Evolutionary conservation across 192 early-diverging fungal genomes (phyloP), one percentile per base, ranked within the genome.

Genomic region (Backusella circina): DNA sequence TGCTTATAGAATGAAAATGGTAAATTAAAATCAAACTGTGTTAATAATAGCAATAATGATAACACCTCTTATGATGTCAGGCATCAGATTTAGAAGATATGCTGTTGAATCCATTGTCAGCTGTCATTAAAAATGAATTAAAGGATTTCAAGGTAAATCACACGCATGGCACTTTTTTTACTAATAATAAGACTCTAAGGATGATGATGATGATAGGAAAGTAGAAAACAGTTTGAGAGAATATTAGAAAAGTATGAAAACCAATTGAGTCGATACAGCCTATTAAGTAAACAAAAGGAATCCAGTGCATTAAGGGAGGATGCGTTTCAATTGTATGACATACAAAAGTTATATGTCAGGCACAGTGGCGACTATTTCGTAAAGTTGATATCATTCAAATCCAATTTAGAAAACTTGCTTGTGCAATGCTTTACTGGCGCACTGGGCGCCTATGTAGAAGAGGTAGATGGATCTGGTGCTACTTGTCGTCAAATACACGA

Each of bases 261-360:
- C 31, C 88, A 87, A 28, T 75, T 93, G 13, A 73, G 79, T 12
- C 86, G 84, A 75, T 93, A 93, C 67, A 83, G 82, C 23, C 69
- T 78, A 23, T 81, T 90, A 28, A 88, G 87, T 44, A 84, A 88
- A 28, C 84, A 85, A 64, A 93, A 93, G 51, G 92, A 93, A 82
- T 73, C 89, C 31, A 88, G 86, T 47, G 86, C 90, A 16, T 68
- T 93, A 15, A 76, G 88, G 50, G 92, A 93, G 76, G 92, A 93
- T 73, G 89, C 91, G 0, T 92, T 91, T 57, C 87, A 91, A 51
- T 76, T 92, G 28, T 91, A 84, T 67, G 91, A 92, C 65, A 75
- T 88, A 15, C 85, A 88, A 51, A 93, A 93, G 72, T 79, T 79
- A 23, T 91, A 89, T 74, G 88, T 92, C 47, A 84, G 83, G 41